phyloP scores from a whole-genome alignment of 2,329 filamentous ascomycete genomes.

The Fusarium sp. region DNA sequence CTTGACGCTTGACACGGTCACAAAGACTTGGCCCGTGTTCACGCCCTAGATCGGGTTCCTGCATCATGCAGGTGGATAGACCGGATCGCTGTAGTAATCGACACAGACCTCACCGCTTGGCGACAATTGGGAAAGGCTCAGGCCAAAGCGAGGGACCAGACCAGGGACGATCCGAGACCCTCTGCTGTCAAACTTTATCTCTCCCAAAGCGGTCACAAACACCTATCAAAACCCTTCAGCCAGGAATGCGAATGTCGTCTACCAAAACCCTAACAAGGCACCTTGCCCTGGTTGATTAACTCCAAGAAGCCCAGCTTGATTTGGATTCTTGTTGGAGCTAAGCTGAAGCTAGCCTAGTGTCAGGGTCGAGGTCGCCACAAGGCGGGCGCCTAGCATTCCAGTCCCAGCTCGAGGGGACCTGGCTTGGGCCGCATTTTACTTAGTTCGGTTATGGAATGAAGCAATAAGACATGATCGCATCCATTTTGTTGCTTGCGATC shows the following conservation, averaged over 20 bases:
- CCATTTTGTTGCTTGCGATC: conserved; percentile 7
- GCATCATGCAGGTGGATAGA: conserved; percentile 11
- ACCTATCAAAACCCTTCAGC: background rate
- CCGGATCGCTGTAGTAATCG: background rate
- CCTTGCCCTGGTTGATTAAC: conserved; percentile 2
- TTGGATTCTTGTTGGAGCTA: conserved; percentile 10
- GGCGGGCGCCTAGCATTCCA: conserved; percentile 28
- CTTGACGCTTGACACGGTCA: background rate
- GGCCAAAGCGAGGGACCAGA: background rate
- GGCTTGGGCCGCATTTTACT: conserved; percentile 22
- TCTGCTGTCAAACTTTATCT: conserved; percentile 16
- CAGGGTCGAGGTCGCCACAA: conserved; percentile 12
- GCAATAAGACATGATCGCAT: conserved; percentile 26
- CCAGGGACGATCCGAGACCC: conserved; percentile 8
- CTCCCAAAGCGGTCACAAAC: conserved; percentile 8
- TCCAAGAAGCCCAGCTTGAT: background rate
- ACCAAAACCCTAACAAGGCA: conserved; percentile 13
- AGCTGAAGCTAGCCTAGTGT: conserved; percentile 2
- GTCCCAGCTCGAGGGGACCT: background rate
- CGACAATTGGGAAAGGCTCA: background rate
- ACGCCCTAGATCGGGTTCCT: conserved; percentile 18
- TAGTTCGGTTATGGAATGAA: conserved; percentile 1
- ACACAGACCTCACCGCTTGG: background rate
- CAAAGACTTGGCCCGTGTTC: background rate
- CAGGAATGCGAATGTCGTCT: conserved; percentile 26